These are phyloP conservation scores for Vigna unguiculata DNA, from an alignment of 306 rosid species.

Conservation along the genomic window DNA sequence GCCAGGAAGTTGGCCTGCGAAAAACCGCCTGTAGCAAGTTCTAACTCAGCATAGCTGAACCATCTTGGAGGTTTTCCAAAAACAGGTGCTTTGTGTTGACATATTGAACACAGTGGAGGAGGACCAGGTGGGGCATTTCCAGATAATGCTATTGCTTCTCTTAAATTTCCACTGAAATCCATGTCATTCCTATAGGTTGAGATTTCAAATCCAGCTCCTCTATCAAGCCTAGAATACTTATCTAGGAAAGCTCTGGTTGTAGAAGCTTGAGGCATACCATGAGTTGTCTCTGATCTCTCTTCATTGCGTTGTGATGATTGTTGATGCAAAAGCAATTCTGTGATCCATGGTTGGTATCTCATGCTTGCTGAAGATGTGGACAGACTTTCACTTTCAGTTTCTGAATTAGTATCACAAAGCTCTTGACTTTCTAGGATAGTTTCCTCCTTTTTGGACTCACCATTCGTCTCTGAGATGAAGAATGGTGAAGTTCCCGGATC, in stretches of 20 bases:
- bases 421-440: slow-evolving; percentile 69
- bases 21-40: slow-evolving; percentile 96
- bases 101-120: slow-evolving; percentile 95
- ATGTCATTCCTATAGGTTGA: slow-evolving; percentile 61
- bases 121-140: slow-evolving; percentile 90
- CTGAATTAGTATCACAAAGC: slow-evolving; percentile 73
- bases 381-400: slow-evolving; percentile 77
- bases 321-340: slow-evolving; percentile 67
- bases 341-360: slow-evolving; percentile 92
- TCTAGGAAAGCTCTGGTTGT: slow-evolving; percentile 64
- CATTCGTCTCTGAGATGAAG: slow-evolving; percentile 69
- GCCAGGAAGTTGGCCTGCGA: slow-evolving; percentile 97
- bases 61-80: slow-evolving; percentile 97
- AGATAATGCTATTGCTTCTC: slow-evolving; percentile 88
- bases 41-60: slow-evolving; percentile 93
- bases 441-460: slow-evolving; percentile 72
- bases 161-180: slow-evolving; percentile 79
- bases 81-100: slow-evolving; percentile 98
- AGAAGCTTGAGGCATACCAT: slow-evolving; percentile 62
- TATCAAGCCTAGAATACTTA: slow-evolving; percentile 70
- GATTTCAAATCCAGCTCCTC: slow-evolving; percentile 68
- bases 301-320: slow-evolving; percentile 58
- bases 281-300: slow-evolving; percentile 59
- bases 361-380: slow-evolving; percentile 76
- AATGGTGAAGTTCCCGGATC: slow-evolving; percentile 96